phyloP scores from a whole-genome alignment of 129 eudicot species.

The Calendula officinalis region DNA sequence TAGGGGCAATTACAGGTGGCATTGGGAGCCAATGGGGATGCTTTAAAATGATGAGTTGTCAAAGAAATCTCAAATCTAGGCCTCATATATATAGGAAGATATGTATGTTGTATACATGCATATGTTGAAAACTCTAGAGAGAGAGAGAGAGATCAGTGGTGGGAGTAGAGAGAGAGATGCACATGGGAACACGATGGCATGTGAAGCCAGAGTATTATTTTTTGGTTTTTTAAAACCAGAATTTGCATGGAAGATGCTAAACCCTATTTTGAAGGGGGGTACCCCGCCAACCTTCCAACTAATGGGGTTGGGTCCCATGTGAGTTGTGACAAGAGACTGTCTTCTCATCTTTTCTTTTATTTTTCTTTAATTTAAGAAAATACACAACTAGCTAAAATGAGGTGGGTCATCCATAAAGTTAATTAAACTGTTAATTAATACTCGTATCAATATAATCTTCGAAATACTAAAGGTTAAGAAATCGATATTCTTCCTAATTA shows the following conservation, averaged over 20 bases:
- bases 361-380: slow-evolving; percentile 2
- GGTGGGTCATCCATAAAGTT: slow-evolving; percentile 25
- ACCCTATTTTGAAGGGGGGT: slow-evolving; percentile 38
- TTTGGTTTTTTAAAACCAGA: slow-evolving; percentile 26
- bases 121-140: slow-evolving; percentile 13
- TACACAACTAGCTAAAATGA: slow-evolving; percentile 30
- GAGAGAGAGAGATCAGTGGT: slow-evolving; percentile 1
- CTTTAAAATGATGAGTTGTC: too few species aligned
- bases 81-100: too few species aligned
- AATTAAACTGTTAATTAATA: background rate
- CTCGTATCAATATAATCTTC: slow-evolving; percentile 18
- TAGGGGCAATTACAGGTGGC: too few species aligned
- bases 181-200: slow-evolving; percentile 62
- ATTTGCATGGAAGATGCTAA: slow-evolving; percentile 45
- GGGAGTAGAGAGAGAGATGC: slow-evolving; percentile 32
- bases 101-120: slow-evolving; percentile 10
- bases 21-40: too few species aligned
- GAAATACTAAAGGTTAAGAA: background rate
- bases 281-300: slow-evolving; percentile 46
- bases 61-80: too few species aligned
- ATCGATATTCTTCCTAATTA: too few species aligned
- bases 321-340: slow-evolving; percentile 38
- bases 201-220: slow-evolving; percentile 35
- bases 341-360: background rate
- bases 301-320: slow-evolving; percentile 41